phyloP scores from a whole-genome alignment of 2,329 filamentous ascomycete genomes.

The Aureobasidium sp. region DNA sequence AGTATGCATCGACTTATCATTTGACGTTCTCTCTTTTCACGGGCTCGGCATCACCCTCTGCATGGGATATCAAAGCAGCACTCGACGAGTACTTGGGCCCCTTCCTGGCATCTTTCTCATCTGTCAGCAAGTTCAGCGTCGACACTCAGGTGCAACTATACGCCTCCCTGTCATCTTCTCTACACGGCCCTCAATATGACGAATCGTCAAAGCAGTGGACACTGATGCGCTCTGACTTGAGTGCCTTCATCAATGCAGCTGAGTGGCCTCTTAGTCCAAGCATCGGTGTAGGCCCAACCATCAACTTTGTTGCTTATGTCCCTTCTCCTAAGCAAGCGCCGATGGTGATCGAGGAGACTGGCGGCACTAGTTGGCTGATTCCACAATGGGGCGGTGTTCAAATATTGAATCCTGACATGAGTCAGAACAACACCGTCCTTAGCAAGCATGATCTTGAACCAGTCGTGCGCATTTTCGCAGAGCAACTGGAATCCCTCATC shows the following conservation, averaged over 20 bases:
- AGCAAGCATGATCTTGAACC: constrained; percentile 60
- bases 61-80: constrained; percentile 83
- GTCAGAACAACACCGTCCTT: constrained; percentile 36
- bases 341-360: constrained; percentile 49
- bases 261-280: constrained; percentile 96
- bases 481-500: constrained; percentile 79
- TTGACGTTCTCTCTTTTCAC: constrained; percentile 94
- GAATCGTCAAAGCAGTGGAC: constrained; percentile 50
- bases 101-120: constrained; percentile 65
- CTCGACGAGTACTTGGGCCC: constrained; percentile 74
- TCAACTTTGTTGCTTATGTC: constrained; percentile 92
- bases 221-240: constrained; percentile 76
- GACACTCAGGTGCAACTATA: constrained; percentile 96
- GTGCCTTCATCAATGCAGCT: constrained; percentile 92
- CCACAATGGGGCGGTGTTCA: constrained; percentile 87
- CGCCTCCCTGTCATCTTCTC: constrained; percentile 57
- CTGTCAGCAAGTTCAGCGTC: constrained; percentile 90
- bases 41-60: constrained; percentile 64
- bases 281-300: constrained; percentile 83
- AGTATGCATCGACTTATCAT: constrained; percentile 90
- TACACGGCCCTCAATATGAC: constrained; percentile 48
- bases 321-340: constrained; percentile 59
- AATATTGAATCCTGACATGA: constrained; percentile 49
- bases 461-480: constrained; percentile 81
- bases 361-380: constrained; percentile 75